Base-by-base conservation (phyloP, 192 early-diverging fungal species). In the Podila epigama region DNA sequence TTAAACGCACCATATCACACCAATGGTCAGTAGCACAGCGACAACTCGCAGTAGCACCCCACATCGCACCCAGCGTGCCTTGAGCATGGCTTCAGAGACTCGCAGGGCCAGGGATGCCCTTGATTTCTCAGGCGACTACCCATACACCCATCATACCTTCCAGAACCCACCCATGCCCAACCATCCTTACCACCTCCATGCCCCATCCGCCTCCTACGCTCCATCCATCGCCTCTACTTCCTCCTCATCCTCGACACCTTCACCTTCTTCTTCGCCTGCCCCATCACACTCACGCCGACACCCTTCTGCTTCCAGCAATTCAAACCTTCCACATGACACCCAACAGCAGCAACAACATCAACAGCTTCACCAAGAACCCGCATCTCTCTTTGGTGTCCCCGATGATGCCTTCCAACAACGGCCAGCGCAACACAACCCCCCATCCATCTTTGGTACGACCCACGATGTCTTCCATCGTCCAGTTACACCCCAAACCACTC, bases 41-140 rank as follows among this genome's bases (percentile, higher is more conserved):
- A n/a, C 52, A 12, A 28, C 71, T 5, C 51, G n/a, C n/a, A n/a
- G n/a, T n/a, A n/a, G n/a, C n/a, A n/a, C 65, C 33, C 36, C 63
- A 50, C 41, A 65, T 40, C 71, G 73, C 60, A 63, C 62, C 2
- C 73, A 77, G 40, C 73, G 73, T 41, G 73, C 73, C 25, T 32
- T 68, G 41, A 77, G 73, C 66, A 48, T 77, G 55, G 60, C 65
- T 54, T 59, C 73, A 34, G 73, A 77, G 22, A 68, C 73, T 2
- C 67, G 61, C 25, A 42, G n/a, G 20, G 2, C 60, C 11, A 57
- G 61, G 25, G 61, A 64, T 34, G 5, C 11, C 11, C 41, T 75
- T 35, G 25, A 60, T 39, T 15, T 59, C 36, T 29, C 31, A 10
- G 27, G 25, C 52, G 52, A 31, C 13, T 54, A 54, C 29, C 52